Percentiles rank a stretch among this genome's conserved stretches.
phyloP scores from a whole-genome alignment of 1,284 basidiomycete species.

The Cutaneotrichosporon cyanovorans region DNA sequence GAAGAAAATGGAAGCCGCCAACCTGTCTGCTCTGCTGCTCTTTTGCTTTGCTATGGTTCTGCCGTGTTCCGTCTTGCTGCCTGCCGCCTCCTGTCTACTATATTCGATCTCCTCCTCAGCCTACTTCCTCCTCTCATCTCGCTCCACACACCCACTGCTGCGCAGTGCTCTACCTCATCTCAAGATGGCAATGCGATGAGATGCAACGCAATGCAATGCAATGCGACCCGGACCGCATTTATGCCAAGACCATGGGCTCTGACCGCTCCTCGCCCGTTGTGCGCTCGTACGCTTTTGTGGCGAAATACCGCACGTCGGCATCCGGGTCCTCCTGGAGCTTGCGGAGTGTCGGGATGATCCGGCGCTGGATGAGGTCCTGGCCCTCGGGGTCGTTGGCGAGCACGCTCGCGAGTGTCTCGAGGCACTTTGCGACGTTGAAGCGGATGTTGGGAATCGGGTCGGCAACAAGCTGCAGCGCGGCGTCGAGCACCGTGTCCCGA shows the following conservation, averaged over 20 bases:
- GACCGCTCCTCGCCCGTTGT: constrained; percentile 35
- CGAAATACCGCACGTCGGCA: constrained; percentile 58
- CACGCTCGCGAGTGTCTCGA: constrained; percentile 74
- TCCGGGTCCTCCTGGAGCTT: constrained; percentile 84
- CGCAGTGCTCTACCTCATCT: too few species aligned
- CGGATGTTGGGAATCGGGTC: constrained; percentile 99
- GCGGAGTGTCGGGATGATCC: constrained; percentile 74
- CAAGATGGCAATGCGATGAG: too few species aligned
- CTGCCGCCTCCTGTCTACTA: too few species aligned
- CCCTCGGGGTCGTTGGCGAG: constrained; percentile 64
- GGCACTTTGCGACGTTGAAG: constrained; percentile 94
- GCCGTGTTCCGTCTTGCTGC: too few species aligned
- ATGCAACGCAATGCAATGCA: too few species aligned
- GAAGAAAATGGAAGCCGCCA: too few species aligned
- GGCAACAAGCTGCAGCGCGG: constrained; percentile 71
- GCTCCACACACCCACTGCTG: too few species aligned
- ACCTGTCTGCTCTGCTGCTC: too few species aligned
- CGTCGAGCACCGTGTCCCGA: constrained; percentile 74
- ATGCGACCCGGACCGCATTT: too few species aligned
- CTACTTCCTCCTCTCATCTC: too few species aligned
- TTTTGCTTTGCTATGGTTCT: too few species aligned
- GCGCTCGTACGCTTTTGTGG: constrained; percentile 44
- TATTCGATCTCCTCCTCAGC: too few species aligned
- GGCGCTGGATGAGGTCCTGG: constrained; percentile 61
- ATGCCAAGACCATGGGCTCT: constrained; percentile 32